These are phyloP conservation scores for Lachnellula hyalina DNA, from an alignment of 2,329 filamentous ascomycete species.

Conservation along the genomic window DNA sequence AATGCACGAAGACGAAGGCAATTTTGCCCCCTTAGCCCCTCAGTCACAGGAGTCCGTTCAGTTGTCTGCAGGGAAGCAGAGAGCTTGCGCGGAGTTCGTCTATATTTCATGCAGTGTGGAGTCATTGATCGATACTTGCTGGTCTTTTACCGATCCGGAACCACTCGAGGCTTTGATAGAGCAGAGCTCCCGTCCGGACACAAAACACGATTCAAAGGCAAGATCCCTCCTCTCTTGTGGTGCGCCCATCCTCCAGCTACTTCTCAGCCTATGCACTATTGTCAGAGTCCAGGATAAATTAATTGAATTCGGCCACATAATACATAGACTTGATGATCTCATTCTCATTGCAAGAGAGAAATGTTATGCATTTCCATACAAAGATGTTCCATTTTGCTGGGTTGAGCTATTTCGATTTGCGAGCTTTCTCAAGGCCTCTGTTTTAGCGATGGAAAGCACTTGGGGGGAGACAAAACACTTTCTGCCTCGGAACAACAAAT, in stretches of 20 bases:
- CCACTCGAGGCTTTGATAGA: background rate
- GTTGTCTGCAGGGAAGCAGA: no score
- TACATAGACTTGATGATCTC: conserved; percentile 48
- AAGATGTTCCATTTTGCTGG: conserved; percentile 63
- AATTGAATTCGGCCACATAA: conserved; percentile 7
- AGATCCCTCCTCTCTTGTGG: conserved; percentile 12
- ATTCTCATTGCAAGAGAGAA: conserved; percentile 56
- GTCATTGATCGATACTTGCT: conserved; percentile 1
- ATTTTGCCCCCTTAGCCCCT: no score
- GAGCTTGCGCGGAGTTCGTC: background rate
- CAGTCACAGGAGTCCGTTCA: no score
- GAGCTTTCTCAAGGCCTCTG: conserved; percentile 56
- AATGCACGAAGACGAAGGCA: no score
- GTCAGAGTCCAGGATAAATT: conserved; percentile 7
- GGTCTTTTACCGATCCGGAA: conserved; percentile 1
- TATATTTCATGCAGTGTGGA: background rate
- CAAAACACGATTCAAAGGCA: background rate
- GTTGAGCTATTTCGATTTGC: conserved; percentile 66
- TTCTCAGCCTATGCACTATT: conserved; percentile 9
- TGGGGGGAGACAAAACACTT: background rate
- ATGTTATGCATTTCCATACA: conserved; percentile 66
- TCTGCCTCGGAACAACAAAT: background rate
- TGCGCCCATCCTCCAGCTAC: conserved; percentile 13
- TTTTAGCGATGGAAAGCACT: conserved; percentile 24
- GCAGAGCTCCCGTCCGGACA: background rate